Conservation (phyloP, 2,329 filamentous ascomycete genomes). For the Fonsecaea multimorphosa region DNA sequence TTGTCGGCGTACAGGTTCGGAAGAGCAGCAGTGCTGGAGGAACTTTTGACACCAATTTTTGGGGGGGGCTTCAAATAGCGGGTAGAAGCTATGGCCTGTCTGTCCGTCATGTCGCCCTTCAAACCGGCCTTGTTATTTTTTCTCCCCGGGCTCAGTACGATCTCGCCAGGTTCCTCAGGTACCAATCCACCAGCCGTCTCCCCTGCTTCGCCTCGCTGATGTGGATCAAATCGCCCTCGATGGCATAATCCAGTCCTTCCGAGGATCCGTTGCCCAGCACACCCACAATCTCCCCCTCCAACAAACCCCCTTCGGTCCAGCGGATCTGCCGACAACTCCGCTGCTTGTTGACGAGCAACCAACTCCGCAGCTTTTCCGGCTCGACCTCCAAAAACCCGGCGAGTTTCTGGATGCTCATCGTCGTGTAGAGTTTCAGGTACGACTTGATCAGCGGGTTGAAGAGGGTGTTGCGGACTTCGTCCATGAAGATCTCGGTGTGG, state of each 20-base stretch:
- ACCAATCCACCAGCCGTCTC: slow-evolving; percentile 97
- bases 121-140: background rate
- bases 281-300: slow-evolving; percentile 84
- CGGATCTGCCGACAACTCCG: slow-evolving; percentile 86
- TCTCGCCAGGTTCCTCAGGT: slow-evolving; percentile 92
- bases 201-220: slow-evolving; percentile 99
- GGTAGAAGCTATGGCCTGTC: too few species aligned
- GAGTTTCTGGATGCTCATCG: slow-evolving; percentile 98
- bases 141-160: slow-evolving; percentile 70
- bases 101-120: background rate
- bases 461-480: slow-evolving; percentile 99
- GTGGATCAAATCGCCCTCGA: slow-evolving; percentile 96
- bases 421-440: slow-evolving; percentile 98
- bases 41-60: too few species aligned
- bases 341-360: slow-evolving; percentile 98
- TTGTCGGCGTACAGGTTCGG: too few species aligned
- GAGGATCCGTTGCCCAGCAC: slow-evolving; percentile 75
- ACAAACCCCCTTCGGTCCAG: slow-evolving; percentile 86
- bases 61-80: too few species aligned
- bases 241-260: slow-evolving; percentile 79
- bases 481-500: slow-evolving; percentile 98
- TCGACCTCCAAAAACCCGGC: slow-evolving; percentile 96
- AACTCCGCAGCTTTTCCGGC: slow-evolving; percentile 92
- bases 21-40: too few species aligned
- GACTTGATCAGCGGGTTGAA: slow-evolving; percentile 94